Evolutionary conservation across 176 grass and related monocot species (phyloP), one percentile per base, ranked within the genome.

Genomic region (Carex littledalei): DNA sequence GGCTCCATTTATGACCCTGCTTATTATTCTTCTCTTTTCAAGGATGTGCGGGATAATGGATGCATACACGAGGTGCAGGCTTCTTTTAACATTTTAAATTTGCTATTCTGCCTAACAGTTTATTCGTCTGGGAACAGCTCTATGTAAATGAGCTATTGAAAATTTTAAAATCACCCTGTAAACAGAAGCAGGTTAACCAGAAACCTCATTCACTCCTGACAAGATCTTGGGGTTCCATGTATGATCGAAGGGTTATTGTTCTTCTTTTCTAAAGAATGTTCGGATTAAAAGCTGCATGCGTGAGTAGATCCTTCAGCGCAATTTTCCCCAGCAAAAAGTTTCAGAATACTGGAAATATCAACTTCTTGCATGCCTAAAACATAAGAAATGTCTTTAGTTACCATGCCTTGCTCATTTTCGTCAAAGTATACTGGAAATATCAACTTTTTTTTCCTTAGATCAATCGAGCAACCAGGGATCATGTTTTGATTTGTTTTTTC

Each of bases 11-110:
- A 99, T 43, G 90, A 95, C 85, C 93, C 96, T 88, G 88, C 90
- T 32, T 95, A 99, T 84, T 99, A 94, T 78, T 99, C 93, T 35
- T 95, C 93, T 87, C 90, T 99, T 68, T 95, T 99, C 17, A 94
- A 94, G 88, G 93, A 99, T 84, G 75, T 86, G 62, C 88, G 55
- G 63, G 92, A 92, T 87, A 98, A 85, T 85, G 22, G 88, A 34
- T 86, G 73, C 89, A 89, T 87, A 66, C 80, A 77, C 63, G 93
- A 99, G 93, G 96, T 99, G 87, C 65, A 75, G 32, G 26, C 49
- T 84, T 69, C 63, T 53, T 56, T 57, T 43, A 47, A 43, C 31
- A 66, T 81, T 61, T 41, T 22, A 15, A 55, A 32, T 55, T 39
- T 76, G 61, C 21, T 67, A 81, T 43, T 76, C 10, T 56, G 55